These are phyloP conservation scores for Penicillium capsulatum DNA, from an alignment of 2,329 filamentous ascomycete genomes.

Conservation along the genomic window DNA sequence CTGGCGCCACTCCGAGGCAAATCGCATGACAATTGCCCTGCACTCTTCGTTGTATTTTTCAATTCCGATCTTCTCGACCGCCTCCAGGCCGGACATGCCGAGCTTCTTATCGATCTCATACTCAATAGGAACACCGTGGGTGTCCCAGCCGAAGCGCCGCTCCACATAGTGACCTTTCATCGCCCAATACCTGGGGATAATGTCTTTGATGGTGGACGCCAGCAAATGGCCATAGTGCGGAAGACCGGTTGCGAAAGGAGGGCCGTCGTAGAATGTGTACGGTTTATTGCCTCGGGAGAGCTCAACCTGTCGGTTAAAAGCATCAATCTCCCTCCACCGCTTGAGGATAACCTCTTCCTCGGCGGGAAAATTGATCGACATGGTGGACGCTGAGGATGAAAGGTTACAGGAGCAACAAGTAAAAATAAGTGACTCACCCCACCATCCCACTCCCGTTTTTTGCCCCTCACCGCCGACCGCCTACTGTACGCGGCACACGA, in stretches of 20 bases:
- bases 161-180: slow-evolving; percentile 95
- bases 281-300: slow-evolving; percentile 75
- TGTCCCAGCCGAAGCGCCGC: slow-evolving; percentile 91
- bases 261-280: slow-evolving; percentile 94
- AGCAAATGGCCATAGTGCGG: slow-evolving; percentile 73
- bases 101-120: slow-evolving; percentile 97
- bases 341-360: slow-evolving; percentile 82
- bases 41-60: slow-evolving; percentile 90
- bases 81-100: slow-evolving; percentile 80
- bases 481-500: slow-evolving; percentile 2
- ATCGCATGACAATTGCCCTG: slow-evolving; percentile 88
- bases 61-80: slow-evolving; percentile 80
- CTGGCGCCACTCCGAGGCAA: slow-evolving; percentile 76
- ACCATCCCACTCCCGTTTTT: slow-evolving; percentile 13
- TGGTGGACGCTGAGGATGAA: slow-evolving; percentile 39
- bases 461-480: slow-evolving; percentile 16
- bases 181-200: slow-evolving; percentile 93
- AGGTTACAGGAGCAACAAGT: slow-evolving; percentile 13
- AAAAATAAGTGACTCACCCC: slow-evolving; percentile 24
- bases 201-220: slow-evolving; percentile 94
- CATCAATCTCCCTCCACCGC: slow-evolving; percentile 86
- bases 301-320: slow-evolving; percentile 83
- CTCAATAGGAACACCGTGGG: slow-evolving; percentile 90
- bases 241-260: slow-evolving; percentile 69
- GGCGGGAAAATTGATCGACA: slow-evolving; percentile 89